Percentiles rank a stretch among this genome's conserved stretches.
These are phyloP conservation scores for Cercospora citrullina DNA, from an alignment of 2,329 filamentous ascomycete genomes.

Conservation along the genomic window DNA sequence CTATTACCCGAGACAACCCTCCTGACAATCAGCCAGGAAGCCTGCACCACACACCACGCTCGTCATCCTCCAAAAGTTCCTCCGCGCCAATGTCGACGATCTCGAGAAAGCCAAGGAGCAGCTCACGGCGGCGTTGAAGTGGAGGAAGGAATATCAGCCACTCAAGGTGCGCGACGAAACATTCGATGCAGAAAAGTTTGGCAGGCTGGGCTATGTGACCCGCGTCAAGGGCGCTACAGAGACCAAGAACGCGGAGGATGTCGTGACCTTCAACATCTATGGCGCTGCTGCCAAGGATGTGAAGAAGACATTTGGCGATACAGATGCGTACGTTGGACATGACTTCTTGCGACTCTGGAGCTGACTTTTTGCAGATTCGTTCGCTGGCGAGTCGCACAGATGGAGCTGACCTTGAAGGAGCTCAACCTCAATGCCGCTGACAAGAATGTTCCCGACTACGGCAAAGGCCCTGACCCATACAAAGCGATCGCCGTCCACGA, in stretches of 20 bases:
- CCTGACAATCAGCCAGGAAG: constrained; percentile 24
- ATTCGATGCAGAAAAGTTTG: constrained; percentile 71
- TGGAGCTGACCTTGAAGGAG: constrained; percentile 79
- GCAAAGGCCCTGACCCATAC: constrained; percentile 70
- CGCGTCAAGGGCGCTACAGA: constrained; percentile 60
- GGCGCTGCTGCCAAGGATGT: constrained; percentile 79
- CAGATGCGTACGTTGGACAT: constrained; percentile 67
- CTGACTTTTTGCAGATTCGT: constrained; percentile 64
- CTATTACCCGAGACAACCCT: background rate
- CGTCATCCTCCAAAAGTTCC: constrained; percentile 87
- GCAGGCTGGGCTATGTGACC: constrained; percentile 77
- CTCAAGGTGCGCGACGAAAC: constrained; percentile 60
- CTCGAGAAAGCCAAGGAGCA: constrained; percentile 73
- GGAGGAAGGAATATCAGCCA: constrained; percentile 77
- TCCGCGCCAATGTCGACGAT: constrained; percentile 83
- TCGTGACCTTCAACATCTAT: constrained; percentile 93
- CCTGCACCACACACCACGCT: constrained; percentile 67
- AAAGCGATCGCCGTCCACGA: constrained; percentile 93
- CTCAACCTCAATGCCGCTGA: constrained; percentile 70
- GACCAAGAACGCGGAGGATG: constrained; percentile 56
- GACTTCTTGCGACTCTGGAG: background rate
- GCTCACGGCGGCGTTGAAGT: constrained; percentile 74
- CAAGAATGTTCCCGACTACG: constrained; percentile 67
- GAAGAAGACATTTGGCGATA: constrained; percentile 75
- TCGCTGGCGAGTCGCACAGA: constrained; percentile 83